Evolutionary conservation across 2,329 filamentous ascomycete species (phyloP), one percentile per base, ranked within the genome.

Genomic region (Epichloe scottii): DNA sequence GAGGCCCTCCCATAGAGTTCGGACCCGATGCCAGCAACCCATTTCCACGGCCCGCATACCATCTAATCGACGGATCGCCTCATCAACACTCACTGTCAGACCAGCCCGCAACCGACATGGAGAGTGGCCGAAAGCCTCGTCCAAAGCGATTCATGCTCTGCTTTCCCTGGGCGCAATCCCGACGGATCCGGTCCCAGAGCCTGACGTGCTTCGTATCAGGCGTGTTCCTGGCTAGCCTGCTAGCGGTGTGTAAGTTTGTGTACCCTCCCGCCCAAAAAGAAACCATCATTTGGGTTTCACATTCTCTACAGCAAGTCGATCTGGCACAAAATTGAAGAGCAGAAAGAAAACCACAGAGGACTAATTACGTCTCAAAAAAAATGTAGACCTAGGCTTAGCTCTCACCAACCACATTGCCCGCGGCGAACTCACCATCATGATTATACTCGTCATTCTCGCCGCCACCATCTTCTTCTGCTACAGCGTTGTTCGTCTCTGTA

Each of bases 391-490:
- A 56, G 79, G 79, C 5, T 76, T 95, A 43, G 78, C 82, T 19
- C 72, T 89, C 43, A 83, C 84, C 3, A 74, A 79, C 54, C 78
- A 77, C 40, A 73, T 81, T 54, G 71, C 78, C 48, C 78, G 78
- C 41, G 79, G 79, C 63, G 85, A 89, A 65, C 84, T 94, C 61
- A 86, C 89, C 59, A 79, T 94, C 53, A 73, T 94, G 49, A 76
- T 95, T 53, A 83, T 95, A 51, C 75, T 95, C 49, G 74, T 90
- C 56, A 83, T 94, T 52, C 69, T 94, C 48, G 71, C 84, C 49
- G 77, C 84, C 35, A 82, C 84, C 2, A 79, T 91, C 57, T 81
- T 94, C 68, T 93, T 95, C 73, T 85, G 81, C 60, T 87, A 94
- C 66, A 80, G 82, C 41, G 69, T 93, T 15, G 78, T 93, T 52